These are phyloP conservation scores for Aspergillus egyptiacus DNA, from an alignment of 495 filamentous ascomycete species.

Conservation along the genomic window DNA sequence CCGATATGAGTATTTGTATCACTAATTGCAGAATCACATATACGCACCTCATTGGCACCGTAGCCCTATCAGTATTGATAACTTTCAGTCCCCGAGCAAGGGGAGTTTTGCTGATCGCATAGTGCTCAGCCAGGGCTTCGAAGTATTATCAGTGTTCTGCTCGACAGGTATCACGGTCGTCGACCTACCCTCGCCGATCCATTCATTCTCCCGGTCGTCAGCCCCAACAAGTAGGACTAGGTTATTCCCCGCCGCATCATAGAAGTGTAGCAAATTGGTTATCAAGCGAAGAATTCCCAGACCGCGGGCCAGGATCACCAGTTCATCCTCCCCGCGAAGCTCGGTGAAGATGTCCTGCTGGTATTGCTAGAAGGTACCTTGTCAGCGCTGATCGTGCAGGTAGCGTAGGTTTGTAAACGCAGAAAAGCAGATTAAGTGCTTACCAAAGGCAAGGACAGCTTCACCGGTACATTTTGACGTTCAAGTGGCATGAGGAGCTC, in stretches of 20 bases:
- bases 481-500: constrained; percentile 50
- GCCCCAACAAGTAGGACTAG: constrained; percentile 85
- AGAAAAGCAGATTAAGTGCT: constrained; percentile 13
- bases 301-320: constrained; percentile 84
- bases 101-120: constrained; percentile 70
- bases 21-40: neutral
- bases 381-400: constrained; percentile 19
- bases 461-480: constrained; percentile 64
- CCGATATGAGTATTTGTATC: constrained; percentile 15
- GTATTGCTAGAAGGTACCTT: constrained; percentile 50
- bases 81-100: constrained; percentile 79
- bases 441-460: constrained; percentile 88
- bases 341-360: constrained; percentile 91
- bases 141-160: constrained; percentile 1
- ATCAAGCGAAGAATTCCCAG: constrained; percentile 85
- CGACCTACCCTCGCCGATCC: constrained; percentile 70
- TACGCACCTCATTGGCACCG: constrained; percentile 60
- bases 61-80: constrained; percentile 91
- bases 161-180: neutral
- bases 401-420: neutral
- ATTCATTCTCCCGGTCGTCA: constrained; percentile 86
- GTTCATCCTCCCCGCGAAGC: constrained; percentile 84
- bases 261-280: constrained; percentile 91
- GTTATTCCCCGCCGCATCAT: constrained; percentile 93
- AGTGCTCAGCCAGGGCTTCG: constrained; percentile 81